Evolutionary conservation across 768 basidiomycete species (phyloP).

Genomic region (Mycena galericulata): DNA sequence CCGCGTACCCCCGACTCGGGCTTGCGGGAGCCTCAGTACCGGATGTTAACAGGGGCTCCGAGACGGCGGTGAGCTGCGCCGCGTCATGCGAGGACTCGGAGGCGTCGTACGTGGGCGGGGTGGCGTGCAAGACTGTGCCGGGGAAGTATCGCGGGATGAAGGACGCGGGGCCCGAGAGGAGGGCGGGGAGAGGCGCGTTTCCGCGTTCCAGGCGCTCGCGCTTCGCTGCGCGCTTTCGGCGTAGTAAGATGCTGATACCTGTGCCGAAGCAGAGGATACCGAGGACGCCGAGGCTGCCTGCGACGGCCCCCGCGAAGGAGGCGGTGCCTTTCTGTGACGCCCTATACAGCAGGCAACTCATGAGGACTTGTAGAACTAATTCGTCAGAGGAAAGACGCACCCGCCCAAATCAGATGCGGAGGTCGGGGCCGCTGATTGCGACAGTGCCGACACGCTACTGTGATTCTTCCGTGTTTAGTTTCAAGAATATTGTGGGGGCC

Average conservation of each 20-base stretch:
- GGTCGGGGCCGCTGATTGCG: conserved; percentile 2
- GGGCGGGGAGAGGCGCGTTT: conserved; percentile 1
- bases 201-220: conserved; percentile 53
- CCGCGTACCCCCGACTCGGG: conserved; percentile 1
- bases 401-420: background rate
- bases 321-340: conserved; percentile 36
- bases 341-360: no score
- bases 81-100: conserved; percentile 32
- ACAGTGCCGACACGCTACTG: background rate
- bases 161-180: conserved; percentile 58
- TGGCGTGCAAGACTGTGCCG: conserved; percentile 54
- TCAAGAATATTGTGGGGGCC: background rate
- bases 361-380: no score
- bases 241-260: conserved; percentile 63
- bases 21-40: no score
- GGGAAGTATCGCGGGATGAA: conserved; percentile 73
- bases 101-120: conserved; percentile 55
- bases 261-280: conserved; percentile 58
- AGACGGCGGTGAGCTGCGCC: background rate
- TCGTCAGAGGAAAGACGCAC: background rate
- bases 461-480: no score
- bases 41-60: conserved; percentile 14
- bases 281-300: conserved; percentile 64
- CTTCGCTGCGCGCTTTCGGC: conserved; percentile 54
- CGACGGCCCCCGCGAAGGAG: conserved; percentile 68